Evolutionary conservation across 2,329 filamentous ascomycete genomes (phyloP).

Genomic region (Erysiphe pisi): DNA sequence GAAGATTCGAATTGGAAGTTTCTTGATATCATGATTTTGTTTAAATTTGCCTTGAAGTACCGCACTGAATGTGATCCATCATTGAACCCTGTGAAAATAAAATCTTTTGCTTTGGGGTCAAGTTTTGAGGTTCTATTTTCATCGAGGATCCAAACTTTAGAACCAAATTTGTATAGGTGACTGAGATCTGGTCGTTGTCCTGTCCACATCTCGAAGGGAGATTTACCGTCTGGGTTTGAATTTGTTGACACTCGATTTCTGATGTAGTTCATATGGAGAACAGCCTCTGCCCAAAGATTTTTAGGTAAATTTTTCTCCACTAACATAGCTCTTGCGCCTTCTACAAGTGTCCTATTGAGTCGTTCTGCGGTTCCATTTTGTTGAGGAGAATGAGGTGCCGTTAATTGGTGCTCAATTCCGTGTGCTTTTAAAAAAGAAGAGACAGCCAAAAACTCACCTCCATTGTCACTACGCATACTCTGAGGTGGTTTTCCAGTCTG

Average conservation of each 20-base stretch:
- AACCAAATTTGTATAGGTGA: not conserved
- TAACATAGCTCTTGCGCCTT: not conserved
- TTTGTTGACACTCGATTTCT: not conserved
- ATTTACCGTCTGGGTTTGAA: not conserved
- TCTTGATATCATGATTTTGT: not conserved
- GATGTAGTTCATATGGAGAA: not conserved
- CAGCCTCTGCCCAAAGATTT: not conserved
- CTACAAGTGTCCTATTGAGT: not conserved
- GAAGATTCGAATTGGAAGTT: not conserved
- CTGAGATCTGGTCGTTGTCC: not conserved
- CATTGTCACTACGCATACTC: constrained; percentile 17
- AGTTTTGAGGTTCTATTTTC: constrained; percentile 20
- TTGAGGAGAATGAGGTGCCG: constrained; percentile 1
- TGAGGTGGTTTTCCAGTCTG: not conserved
- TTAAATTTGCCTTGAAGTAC: not conserved
- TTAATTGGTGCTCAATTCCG: not conserved
- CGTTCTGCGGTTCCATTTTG: not conserved
- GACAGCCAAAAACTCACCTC: not conserved
- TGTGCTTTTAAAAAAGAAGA: not conserved
- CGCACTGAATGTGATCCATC: not conserved
- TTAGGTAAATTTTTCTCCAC: not conserved
- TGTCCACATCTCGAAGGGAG: not conserved
- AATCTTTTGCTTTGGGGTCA: not conserved
- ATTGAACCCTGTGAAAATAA: not conserved
- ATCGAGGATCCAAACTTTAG: not conserved